Base-by-base conservation (phyloP, 1,284 basidiomycete species). In the Ceratobasidium sp. region DNA sequence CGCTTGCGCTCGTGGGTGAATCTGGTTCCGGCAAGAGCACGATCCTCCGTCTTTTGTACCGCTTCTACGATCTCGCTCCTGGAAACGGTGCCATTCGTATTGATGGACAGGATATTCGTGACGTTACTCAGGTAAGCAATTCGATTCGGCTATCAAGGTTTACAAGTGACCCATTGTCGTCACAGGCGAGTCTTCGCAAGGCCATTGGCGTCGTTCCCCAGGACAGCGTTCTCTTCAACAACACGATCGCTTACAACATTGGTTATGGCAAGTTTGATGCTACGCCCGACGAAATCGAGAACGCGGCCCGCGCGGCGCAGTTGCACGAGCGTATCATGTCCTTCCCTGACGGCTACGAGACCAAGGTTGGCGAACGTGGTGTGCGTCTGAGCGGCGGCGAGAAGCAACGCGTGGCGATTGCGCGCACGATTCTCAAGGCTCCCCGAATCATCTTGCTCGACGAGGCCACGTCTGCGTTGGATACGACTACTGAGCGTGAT, bases 391-490 rank as follows among this genome's bases (percentile, higher is more conserved):
- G 88, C 76, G 88, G 88, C 30, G 88, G 90, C n/a, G 92, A 94
- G 81, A 92, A 92, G 81, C 93, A 95, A 78, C 85, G 92, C 2
- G 92, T 95, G 12, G 91, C 94, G 12, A 90, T 97, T 77, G 94
- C 95, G 0, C 85, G 94, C 61, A 94, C 93, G 1, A 84, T 97
- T 59, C 81, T 93, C 71, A 96, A 96, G 77, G 79, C 82, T 48
- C 92, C 95, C 18, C 92, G 92, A 5, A 88, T 96, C 71, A 80
- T 96, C 48, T 83, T 96, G 16, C 79, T 96, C 60, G 94, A 96
- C 79, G 92, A 94, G 81, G 92, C 92, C 14, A 93, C 90, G 14
- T 74, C 74, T 72, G 92, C 92, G 21, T 80, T 94, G 74, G 92
- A 94, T 80, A 93, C 92, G 3, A 88, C 89, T 6, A 94, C 92